A percentile compares a stretch with the other conserved stretches of the same genome.
Evolutionary conservation across 371 early-diverging fungal species (phyloP).

Genomic region (Batrachochytrium dendrobatidis): DNA sequence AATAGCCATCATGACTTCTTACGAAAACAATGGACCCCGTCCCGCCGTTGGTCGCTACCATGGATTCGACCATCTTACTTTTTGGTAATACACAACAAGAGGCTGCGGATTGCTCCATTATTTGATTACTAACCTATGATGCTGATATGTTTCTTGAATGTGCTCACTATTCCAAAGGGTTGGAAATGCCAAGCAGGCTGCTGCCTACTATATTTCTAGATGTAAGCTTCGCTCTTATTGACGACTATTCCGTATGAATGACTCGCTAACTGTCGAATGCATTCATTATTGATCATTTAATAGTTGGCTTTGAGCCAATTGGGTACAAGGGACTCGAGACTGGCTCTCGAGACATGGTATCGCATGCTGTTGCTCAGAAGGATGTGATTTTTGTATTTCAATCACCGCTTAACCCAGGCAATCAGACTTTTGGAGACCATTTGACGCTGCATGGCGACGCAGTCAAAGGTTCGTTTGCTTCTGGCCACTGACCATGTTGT

Average conservation of each 20-base stretch:
- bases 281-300: neutral
- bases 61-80: constrained; percentile 69
- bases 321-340: constrained; percentile 95
- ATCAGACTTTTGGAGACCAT: constrained; percentile 63
- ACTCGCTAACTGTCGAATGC: too few relatives aligned
- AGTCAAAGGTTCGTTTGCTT: constrained; percentile 61
- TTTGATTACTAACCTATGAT: neutral
- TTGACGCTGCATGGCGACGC: constrained; percentile 81
- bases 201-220: constrained; percentile 49
- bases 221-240: constrained; percentile 23
- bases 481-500: too few relatives aligned
- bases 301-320: constrained; percentile 82
- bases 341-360: constrained; percentile 75
- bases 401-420: constrained; percentile 82
- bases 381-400: constrained; percentile 81
- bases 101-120: neutral
- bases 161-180: constrained; percentile 40
- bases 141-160: neutral
- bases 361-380: constrained; percentile 81
- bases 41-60: constrained; percentile 36
- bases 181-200: constrained; percentile 89
- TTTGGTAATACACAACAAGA: constrained; percentile 48
- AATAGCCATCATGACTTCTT: neutral
- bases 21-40: constrained; percentile 13
- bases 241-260: neutral